A percentile compares a stretch with the other conserved stretches of the same genome.
Evolutionary conservation across 2,329 filamentous ascomycete genomes (phyloP).

Genomic region (Simplicillium aogashimaense): DNA sequence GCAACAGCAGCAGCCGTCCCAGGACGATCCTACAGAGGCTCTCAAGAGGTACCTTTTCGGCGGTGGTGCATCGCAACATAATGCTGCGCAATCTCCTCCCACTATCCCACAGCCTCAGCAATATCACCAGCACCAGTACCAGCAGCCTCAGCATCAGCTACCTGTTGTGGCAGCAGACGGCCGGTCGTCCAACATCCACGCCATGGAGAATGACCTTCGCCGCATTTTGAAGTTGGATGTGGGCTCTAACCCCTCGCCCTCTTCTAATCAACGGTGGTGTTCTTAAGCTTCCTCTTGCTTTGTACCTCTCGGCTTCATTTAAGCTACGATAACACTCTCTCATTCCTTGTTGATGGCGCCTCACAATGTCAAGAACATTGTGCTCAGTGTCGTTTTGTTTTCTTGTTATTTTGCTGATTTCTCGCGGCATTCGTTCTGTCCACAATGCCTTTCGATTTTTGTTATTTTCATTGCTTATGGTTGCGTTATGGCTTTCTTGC

Average conservation of each 20-base stretch:
- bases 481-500: too few relatives aligned
- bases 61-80: slow-evolving; percentile 2
- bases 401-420: neutral
- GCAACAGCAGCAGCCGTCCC: slow-evolving; percentile 6
- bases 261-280: too few relatives aligned
- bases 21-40: slow-evolving; percentile 32
- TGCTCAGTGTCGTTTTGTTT: neutral
- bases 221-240: slow-evolving; percentile 37
- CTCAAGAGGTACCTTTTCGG: slow-evolving; percentile 20
- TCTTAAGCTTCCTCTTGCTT: too few relatives aligned
- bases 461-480: too few relatives aligned
- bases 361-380: too few relatives aligned
- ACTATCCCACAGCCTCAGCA: slow-evolving; percentile 2
- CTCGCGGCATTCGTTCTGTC: neutral
- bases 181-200: slow-evolving; percentile 26
- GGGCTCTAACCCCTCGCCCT: neutral
- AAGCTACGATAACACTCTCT: too few relatives aligned
- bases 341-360: too few relatives aligned
- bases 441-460: too few relatives aligned
- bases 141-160: slow-evolving; percentile 3
- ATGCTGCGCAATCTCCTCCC: slow-evolving; percentile 1
- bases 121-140: neutral
- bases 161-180: slow-evolving; percentile 2
- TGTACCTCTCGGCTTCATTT: too few relatives aligned
- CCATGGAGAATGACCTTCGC: slow-evolving; percentile 44